These are phyloP conservation scores for Oryza meridionalis DNA, from an alignment of 176 grass and related monocot species.

Conservation along the genomic window DNA sequence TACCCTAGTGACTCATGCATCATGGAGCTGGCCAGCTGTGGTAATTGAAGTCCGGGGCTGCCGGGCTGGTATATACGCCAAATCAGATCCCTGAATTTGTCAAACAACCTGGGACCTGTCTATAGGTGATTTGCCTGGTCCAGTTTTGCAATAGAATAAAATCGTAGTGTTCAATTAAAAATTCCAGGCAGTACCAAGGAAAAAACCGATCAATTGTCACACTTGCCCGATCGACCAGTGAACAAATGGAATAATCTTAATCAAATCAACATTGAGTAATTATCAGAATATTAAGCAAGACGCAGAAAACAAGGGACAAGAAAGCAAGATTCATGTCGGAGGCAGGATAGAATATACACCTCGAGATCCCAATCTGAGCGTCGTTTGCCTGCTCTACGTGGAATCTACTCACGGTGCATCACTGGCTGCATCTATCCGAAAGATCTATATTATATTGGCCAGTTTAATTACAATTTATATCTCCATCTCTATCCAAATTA, in stretches of 20 bases:
- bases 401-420: conserved; percentile 36
- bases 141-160: not conserved
- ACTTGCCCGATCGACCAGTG: not conserved
- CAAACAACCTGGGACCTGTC: not conserved
- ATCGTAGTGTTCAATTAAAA: not conserved
- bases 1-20: too few relatives aligned
- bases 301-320: not conserved
- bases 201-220: too few relatives aligned
- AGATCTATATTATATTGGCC: not conserved
- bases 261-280: too few relatives aligned
- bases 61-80: not conserved
- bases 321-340: not conserved
- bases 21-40: not conserved
- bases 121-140: not conserved
- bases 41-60: too few relatives aligned
- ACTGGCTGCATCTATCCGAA: not conserved
- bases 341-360: conserved; percentile 15
- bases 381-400: conserved; percentile 1
- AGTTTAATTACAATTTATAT: not conserved
- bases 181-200: not conserved
- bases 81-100: not conserved
- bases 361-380: not conserved
- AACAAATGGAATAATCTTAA: not conserved
- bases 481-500: not conserved
- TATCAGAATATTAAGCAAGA: not conserved